These are phyloP conservation scores for Wickerhamomyces mucosus DNA, from an alignment of 805 yeast species.

Conservation along the genomic window DNA sequence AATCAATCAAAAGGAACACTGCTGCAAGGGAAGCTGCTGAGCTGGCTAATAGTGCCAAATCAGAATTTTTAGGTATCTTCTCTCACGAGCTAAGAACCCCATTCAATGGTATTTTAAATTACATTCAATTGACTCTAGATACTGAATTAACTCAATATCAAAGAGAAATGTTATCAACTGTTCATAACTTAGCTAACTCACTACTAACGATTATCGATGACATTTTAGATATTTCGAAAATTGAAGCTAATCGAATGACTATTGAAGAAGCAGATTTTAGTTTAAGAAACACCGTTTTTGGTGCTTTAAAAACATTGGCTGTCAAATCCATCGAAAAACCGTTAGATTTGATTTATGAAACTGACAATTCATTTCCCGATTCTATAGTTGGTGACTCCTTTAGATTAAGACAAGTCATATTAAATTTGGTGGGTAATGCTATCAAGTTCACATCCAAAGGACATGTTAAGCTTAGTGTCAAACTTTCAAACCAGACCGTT, in stretches of 20 bases:
- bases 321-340: constrained; percentile 86
- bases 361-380: constrained; percentile 83
- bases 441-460: constrained; percentile 81
- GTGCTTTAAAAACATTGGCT: constrained; percentile 81
- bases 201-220: constrained; percentile 82
- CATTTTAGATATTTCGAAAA: constrained; percentile 84
- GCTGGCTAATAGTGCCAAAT: constrained; percentile 78
- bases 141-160: constrained; percentile 87
- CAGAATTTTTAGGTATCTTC: constrained; percentile 84
- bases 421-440: constrained; percentile 83
- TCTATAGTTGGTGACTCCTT: constrained; percentile 82
- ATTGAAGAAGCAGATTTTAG: constrained; percentile 85
- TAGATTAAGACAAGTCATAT: constrained; percentile 77
- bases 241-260: constrained; percentile 90
- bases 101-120: constrained; percentile 87
- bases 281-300: constrained; percentile 78
- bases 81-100: constrained; percentile 88
- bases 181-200: constrained; percentile 80
- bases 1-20: constrained; percentile 83
- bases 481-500: constrained; percentile 34
- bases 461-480: constrained; percentile 67
- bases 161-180: constrained; percentile 85
- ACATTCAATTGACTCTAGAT: constrained; percentile 83
- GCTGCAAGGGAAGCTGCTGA: constrained; percentile 95
- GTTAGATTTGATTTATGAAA: constrained; percentile 67